Conservation (phyloP, 1,284 basidiomycete species). For the Pterulicium gracile region DNA sequence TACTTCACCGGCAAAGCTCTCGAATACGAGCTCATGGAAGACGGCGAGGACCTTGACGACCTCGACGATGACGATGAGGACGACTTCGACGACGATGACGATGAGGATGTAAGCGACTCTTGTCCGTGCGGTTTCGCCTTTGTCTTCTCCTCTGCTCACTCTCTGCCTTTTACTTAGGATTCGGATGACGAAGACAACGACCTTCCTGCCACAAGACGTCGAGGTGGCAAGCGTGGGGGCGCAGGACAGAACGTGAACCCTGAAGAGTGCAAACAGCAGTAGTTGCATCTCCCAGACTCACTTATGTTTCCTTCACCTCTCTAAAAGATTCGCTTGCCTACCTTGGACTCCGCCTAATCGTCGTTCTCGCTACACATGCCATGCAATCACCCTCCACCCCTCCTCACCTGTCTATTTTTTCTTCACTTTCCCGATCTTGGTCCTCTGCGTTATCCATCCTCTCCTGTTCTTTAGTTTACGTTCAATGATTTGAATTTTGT, state of each 20-base stretch:
- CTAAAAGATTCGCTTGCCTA: no score
- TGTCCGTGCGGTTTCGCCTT: slow-evolving; percentile 10
- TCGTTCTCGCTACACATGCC: no score
- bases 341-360: no score
- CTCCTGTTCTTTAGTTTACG: no score
- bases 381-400: no score
- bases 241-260: slow-evolving; percentile 44
- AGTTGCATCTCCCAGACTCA: slow-evolving; percentile 12
- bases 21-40: slow-evolving; percentile 74
- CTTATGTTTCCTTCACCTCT: background rate
- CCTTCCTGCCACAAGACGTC: slow-evolving; percentile 43
- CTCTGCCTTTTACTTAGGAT: slow-evolving; percentile 25
- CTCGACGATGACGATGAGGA: slow-evolving; percentile 52
- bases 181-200: slow-evolving; percentile 48
- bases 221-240: slow-evolving; percentile 26
- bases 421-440: no score
- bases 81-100: slow-evolving; percentile 50
- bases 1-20: slow-evolving; percentile 97
- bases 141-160: slow-evolving; percentile 4
- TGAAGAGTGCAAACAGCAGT: slow-evolving; percentile 85
- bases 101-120: slow-evolving; percentile 40
- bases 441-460: no score
- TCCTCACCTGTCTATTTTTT: no score
- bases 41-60: slow-evolving; percentile 59
- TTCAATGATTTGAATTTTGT: no score